Conservation (phyloP, 2,329 filamentous ascomycete genomes). For the Calonectria pseudoturangicola region DNA sequence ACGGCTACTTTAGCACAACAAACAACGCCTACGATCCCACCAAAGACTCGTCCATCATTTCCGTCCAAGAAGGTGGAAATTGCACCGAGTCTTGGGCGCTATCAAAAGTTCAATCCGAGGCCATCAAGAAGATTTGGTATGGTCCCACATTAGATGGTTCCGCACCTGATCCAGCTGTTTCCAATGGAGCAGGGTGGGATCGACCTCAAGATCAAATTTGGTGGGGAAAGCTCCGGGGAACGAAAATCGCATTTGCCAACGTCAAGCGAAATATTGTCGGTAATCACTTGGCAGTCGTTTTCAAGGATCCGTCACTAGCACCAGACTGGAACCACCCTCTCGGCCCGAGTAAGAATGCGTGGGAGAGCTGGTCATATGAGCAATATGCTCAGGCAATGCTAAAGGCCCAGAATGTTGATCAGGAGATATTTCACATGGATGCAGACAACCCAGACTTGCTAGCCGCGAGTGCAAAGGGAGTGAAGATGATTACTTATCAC, state of each 20-base stretch:
- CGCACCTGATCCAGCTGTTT: neutral
- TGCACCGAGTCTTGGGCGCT: slow-evolving; percentile 5
- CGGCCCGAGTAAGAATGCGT: neutral
- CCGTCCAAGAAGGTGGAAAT: neutral
- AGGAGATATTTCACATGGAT: neutral
- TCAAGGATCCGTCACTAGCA: slow-evolving; percentile 8
- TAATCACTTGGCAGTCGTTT: neutral
- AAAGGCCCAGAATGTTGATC: slow-evolving; percentile 1
- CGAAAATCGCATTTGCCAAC: slow-evolving; percentile 3
- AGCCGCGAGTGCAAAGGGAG: neutral
- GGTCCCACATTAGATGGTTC: slow-evolving; percentile 1
- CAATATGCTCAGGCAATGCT: slow-evolving; percentile 3
- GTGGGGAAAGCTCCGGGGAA: slow-evolving; percentile 11
- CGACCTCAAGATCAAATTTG: neutral
- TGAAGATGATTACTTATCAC: slow-evolving; percentile 5
- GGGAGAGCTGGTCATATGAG: slow-evolving; percentile 1
- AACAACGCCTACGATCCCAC: neutral
- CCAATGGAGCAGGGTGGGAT: slow-evolving; percentile 7
- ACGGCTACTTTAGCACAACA: slow-evolving; percentile 9
- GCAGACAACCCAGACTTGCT: neutral
- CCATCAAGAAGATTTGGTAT: slow-evolving; percentile 19
- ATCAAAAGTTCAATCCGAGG: neutral
- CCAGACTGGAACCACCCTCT: slow-evolving; percentile 14
- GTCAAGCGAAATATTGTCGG: slow-evolving; percentile 1
- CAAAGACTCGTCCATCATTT: neutral